Percentiles rank a stretch among this genome's conserved stretches.
These are phyloP conservation scores for Umbilicus rupestris DNA, from an alignment of 164 flowering plant genomes.

Conservation along the genomic window DNA sequence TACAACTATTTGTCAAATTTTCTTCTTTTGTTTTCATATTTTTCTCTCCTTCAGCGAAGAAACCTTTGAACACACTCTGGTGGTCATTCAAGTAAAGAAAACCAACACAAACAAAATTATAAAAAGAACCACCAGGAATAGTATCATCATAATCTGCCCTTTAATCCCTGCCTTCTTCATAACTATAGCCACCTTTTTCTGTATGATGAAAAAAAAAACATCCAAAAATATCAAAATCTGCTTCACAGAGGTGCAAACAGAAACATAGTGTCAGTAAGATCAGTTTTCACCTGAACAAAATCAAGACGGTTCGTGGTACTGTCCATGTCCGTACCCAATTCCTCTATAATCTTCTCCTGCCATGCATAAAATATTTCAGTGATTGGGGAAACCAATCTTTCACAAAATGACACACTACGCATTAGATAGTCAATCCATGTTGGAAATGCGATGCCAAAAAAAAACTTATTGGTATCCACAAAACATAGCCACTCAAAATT, in stretches of 20 bases:
- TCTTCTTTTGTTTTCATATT: no score
- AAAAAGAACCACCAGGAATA: conserved; percentile 53
- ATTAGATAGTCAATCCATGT: no score
- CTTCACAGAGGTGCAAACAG: not conserved
- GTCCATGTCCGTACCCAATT: conserved; percentile 71
- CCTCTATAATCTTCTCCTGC: conserved; percentile 77
- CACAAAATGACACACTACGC: not conserved
- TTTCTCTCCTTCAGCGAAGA: no score
- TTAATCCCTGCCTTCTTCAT: conserved; percentile 85
- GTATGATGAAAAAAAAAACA: conserved; percentile 15
- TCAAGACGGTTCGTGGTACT: conserved; percentile 80
- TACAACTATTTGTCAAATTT: no score
- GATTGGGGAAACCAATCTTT: not conserved
- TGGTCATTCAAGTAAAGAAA: conserved; percentile 45
- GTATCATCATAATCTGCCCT: conserved; percentile 89
- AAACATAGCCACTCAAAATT: no score
- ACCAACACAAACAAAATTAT: conserved; percentile 72
- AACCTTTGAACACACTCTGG: no score
- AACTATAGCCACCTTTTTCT: conserved; percentile 77
- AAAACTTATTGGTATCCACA: no score
- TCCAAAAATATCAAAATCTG: not conserved
- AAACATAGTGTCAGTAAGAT: no score
- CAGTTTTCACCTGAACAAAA: conserved; percentile 65
- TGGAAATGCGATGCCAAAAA: no score
- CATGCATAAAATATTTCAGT: conserved; percentile 5